Conservation (phyloP, 805 yeast species). For the Zygosaccharomyces bisporus region DNA sequence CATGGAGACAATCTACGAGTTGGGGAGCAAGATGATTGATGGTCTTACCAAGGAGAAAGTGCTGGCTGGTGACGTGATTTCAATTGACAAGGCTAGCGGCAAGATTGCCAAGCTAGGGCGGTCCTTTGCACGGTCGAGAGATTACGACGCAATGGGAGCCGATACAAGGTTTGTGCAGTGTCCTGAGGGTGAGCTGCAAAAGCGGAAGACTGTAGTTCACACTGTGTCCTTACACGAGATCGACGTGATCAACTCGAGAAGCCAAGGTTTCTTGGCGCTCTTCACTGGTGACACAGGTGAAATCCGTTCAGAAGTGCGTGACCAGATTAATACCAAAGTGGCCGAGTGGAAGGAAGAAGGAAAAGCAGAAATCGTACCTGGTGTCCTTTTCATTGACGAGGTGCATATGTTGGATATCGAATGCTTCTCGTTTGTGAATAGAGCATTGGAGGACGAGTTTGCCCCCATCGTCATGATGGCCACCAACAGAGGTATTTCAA, state of each 20-base stretch:
- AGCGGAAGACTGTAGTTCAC: slow-evolving; percentile 91
- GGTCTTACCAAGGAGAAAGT: slow-evolving; percentile 92
- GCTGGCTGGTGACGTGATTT: slow-evolving; percentile 93
- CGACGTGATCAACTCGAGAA: slow-evolving; percentile 94
- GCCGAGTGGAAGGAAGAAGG: slow-evolving; percentile 99
- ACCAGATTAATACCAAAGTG: slow-evolving; percentile 93
- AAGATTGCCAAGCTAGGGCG: slow-evolving; percentile 92
- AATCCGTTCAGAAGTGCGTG: slow-evolving; percentile 90
- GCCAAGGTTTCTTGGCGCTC: slow-evolving; percentile 94
- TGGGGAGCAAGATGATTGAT: slow-evolving; percentile 92
- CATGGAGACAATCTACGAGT: slow-evolving; percentile 97
- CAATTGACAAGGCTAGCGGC: slow-evolving; percentile 93
- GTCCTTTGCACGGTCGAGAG: slow-evolving; percentile 93
- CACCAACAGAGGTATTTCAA: slow-evolving; percentile 92
- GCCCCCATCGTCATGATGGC: slow-evolving; percentile 98
- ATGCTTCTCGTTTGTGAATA: slow-evolving; percentile 88
- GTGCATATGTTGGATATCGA: slow-evolving; percentile 98
- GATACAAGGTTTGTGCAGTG: slow-evolving; percentile 97
- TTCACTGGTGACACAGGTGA: slow-evolving; percentile 98
- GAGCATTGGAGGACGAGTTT: slow-evolving; percentile 94
- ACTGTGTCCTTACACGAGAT: slow-evolving; percentile 97
- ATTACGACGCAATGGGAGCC: slow-evolving; percentile 98
- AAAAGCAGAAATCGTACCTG: slow-evolving; percentile 96
- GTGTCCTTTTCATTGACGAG: slow-evolving; percentile 95
- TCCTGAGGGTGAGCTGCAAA: slow-evolving; percentile 98